phyloP scores from a whole-genome alignment of 495 filamentous ascomycete species.

The Hypoxylon fuscum region DNA sequence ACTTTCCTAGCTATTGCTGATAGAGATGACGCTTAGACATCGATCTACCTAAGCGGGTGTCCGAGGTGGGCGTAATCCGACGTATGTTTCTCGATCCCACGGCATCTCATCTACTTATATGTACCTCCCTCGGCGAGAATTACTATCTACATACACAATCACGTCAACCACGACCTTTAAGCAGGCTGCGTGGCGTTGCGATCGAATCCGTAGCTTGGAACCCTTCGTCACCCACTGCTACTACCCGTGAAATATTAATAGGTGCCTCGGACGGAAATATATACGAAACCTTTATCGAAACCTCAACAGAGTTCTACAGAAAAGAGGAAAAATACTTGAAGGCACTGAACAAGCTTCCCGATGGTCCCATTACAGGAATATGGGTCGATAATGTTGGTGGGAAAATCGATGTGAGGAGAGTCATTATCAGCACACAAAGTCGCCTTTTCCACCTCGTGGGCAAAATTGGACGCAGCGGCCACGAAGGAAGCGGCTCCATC shows the following conservation, averaged over 20 bases:
- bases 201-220: conserved; percentile 96
- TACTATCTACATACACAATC: conserved; percentile 98
- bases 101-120: conserved; percentile 91
- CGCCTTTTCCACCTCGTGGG: conserved; percentile 82
- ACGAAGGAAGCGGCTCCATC: conserved; percentile 82
- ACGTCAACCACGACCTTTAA: conserved; percentile 81
- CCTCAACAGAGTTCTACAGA: conserved; percentile 89
- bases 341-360: conserved; percentile 77
- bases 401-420: conserved; percentile 72
- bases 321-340: conserved; percentile 94
- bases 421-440: conserved; percentile 79
- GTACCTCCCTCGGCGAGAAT: conserved; percentile 91
- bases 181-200: conserved; percentile 81
- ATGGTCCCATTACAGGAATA: conserved; percentile 81
- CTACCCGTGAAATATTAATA: conserved; percentile 93
- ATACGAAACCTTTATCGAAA: conserved; percentile 96
- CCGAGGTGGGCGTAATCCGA: conserved; percentile 89
- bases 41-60: conserved; percentile 91
- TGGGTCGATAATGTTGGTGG: conserved; percentile 77
- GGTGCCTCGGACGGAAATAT: conserved; percentile 92
- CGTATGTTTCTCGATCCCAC: conserved; percentile 97
- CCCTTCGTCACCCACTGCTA: conserved; percentile 93
- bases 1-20: neutral
- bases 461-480: conserved; percentile 72
- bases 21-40: conserved; percentile 69